Conservation (phyloP, 148 eudicot species). For the Cornus suecica region DNA sequence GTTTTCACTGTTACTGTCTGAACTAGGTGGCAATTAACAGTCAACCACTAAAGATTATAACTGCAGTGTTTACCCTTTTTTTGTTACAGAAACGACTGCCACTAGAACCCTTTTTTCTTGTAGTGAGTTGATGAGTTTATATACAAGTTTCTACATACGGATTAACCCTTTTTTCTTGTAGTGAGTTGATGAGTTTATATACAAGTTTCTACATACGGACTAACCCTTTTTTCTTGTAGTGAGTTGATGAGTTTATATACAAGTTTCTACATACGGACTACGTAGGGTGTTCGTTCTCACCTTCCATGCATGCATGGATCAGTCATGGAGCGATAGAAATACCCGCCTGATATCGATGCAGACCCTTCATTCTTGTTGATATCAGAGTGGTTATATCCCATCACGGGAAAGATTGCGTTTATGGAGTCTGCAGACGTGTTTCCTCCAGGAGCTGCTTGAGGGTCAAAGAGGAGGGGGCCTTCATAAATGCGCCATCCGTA, state of each 20-base stretch:
- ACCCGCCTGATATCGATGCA: constrained; percentile 91
- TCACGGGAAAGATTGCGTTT: constrained; percentile 62
- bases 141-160: no score
- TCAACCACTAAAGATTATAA: no score
- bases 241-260: background rate
- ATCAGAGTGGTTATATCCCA: constrained; percentile 68
- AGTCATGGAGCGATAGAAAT: constrained; percentile 68
- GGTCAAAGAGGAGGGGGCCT: constrained; percentile 48
- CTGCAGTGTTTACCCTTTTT: no score
- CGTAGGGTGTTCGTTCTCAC: constrained; percentile 26
- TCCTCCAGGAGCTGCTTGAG: constrained; percentile 24
- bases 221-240: no score
- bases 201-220: no score
- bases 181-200: no score
- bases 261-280: background rate
- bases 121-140: no score
- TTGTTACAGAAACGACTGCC: no score
- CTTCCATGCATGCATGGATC: constrained; percentile 89
- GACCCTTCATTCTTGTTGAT: constrained; percentile 74
- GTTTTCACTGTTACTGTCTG: no score
- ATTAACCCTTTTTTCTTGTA: no score
- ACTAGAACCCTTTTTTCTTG: no score
- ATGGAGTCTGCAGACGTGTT: constrained; percentile 33
- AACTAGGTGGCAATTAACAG: no score
- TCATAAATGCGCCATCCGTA: constrained; percentile 83